Evolutionary conservation across 768 basidiomycete species (phyloP).

Genomic region (Pleurotus citrinopileatus): DNA sequence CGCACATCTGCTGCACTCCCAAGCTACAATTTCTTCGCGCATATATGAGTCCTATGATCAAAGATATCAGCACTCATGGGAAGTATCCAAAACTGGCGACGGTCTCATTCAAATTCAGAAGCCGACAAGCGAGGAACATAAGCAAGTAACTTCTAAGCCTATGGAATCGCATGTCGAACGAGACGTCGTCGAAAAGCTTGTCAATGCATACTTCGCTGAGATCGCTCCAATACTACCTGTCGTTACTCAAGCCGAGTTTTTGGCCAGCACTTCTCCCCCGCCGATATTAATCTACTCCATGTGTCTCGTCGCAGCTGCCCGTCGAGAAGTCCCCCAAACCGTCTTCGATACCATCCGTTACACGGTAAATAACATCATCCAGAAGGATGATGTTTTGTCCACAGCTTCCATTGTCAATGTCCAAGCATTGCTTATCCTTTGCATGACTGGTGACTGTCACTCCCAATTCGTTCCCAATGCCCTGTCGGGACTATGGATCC

Average conservation of each 20-base stretch:
- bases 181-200: conserved; percentile 73
- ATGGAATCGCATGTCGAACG: conserved; percentile 74
- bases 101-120: conserved; percentile 84
- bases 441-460: conserved; percentile 89
- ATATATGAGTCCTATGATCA: conserved; percentile 86
- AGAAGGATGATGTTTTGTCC: conserved; percentile 87
- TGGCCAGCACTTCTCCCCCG: conserved; percentile 68
- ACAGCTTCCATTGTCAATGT: conserved; percentile 85
- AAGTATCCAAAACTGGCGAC: conserved; percentile 79
- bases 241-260: conserved; percentile 85
- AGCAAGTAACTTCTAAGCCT: conserved; percentile 54
- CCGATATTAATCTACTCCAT: conserved; percentile 90
- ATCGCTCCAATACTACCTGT: conserved; percentile 88
- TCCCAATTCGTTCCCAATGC: conserved; percentile 86
- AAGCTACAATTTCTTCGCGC: conserved; percentile 79
- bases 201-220: conserved; percentile 92
- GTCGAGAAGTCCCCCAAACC: conserved; percentile 76
- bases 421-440: conserved; percentile 81
- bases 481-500: conserved; percentile 81
- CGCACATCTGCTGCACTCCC: conserved; percentile 86
- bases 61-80: conserved; percentile 86
- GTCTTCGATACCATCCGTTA: conserved; percentile 91
- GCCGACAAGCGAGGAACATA: conserved; percentile 54
- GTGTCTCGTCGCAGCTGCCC: conserved; percentile 87
- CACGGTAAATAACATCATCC: conserved; percentile 83